phyloP scores from a whole-genome alignment of 1,139 yeast genomes.

The Candida labiduridarum region DNA sequence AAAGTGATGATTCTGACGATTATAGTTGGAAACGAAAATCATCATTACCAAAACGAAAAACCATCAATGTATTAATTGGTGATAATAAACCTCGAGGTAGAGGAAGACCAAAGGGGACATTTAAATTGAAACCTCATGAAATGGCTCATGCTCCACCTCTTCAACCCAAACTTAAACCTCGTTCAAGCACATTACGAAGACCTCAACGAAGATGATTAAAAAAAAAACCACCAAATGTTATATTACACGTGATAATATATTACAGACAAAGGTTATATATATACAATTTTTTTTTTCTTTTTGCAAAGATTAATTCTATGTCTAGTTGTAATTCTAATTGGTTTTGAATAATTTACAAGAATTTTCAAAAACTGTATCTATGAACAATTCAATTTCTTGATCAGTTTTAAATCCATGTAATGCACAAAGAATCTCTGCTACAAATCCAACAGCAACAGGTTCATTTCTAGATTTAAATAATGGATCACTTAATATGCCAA shows the following conservation, averaged over 20 bases:
- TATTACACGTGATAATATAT: no score
- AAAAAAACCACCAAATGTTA: no score
- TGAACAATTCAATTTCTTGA: constrained; percentile 51
- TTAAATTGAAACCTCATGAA: constrained; percentile 11
- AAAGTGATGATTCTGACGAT: not conserved
- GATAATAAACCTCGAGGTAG: constrained; percentile 16
- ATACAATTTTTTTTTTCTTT: not conserved
- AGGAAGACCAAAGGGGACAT: constrained; percentile 18
- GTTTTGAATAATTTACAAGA: constrained; percentile 57
- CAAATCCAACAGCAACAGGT: constrained; percentile 81
- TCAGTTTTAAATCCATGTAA: constrained; percentile 44
- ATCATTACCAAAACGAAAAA: constrained; percentile 12
- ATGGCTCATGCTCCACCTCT: not conserved
- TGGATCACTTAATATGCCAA: constrained; percentile 46
- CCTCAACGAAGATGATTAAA: not conserved
- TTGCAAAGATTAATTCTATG: no score
- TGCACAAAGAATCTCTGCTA: constrained; percentile 75
- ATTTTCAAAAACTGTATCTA: constrained; percentile 66
- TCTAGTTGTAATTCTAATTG: not conserved
- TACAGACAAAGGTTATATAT: not conserved
- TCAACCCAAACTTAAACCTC: not conserved
- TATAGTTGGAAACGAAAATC: not conserved
- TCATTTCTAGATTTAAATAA: constrained; percentile 86
- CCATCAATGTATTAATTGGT: constrained; percentile 12
- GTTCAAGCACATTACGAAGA: not conserved